Percentiles rank a stretch among this genome's conserved stretches.
These are phyloP conservation scores for Podosphaera leucotricha DNA, from an alignment of 2,329 filamentous ascomycete species.

Conservation along the genomic window DNA sequence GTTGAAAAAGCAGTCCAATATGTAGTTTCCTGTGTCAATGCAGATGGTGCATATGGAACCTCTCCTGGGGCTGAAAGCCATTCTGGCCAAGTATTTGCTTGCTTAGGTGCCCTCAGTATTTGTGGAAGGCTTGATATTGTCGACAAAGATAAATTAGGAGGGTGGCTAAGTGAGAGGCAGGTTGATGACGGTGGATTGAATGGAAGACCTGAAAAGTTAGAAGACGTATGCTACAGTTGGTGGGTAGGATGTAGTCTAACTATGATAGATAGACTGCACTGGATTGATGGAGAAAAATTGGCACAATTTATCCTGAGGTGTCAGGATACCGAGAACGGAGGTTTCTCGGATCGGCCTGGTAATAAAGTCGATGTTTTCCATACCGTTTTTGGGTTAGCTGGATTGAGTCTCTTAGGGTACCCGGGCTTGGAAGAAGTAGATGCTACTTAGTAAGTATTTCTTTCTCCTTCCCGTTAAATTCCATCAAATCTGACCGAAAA, in stretches of 20 bases:
- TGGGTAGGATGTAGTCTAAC: slow-evolving; percentile 86
- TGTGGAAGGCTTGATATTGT: slow-evolving; percentile 61
- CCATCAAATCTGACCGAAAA: slow-evolving; percentile 7
- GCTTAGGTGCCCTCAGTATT: slow-evolving; percentile 67
- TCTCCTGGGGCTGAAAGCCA: slow-evolving; percentile 83
- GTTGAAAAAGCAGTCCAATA: slow-evolving; percentile 59
- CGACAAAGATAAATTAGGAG: slow-evolving; percentile 57
- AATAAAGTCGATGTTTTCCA: slow-evolving; percentile 97
- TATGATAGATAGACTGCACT: slow-evolving; percentile 71
- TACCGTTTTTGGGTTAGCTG: slow-evolving; percentile 71
- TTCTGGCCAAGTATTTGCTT: slow-evolving; percentile 87
- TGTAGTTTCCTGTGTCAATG: slow-evolving; percentile 65
- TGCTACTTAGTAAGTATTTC: slow-evolving; percentile 48
- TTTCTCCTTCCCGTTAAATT: background rate
- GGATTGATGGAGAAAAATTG: slow-evolving; percentile 73
- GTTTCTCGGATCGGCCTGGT: slow-evolving; percentile 72
- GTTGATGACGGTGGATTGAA: slow-evolving; percentile 73
- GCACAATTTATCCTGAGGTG: slow-evolving; percentile 63
- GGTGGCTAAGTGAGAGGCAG: slow-evolving; percentile 87
- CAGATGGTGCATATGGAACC: slow-evolving; percentile 84
- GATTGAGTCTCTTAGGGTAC: slow-evolving; percentile 61
- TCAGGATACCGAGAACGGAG: slow-evolving; percentile 66
- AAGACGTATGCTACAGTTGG: slow-evolving; percentile 98
- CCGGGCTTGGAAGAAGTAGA: slow-evolving; percentile 60
- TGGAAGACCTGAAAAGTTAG: slow-evolving; percentile 79